phyloP scores from a whole-genome alignment of 495 filamentous ascomycete genomes.

The Penicillium paxilli region DNA sequence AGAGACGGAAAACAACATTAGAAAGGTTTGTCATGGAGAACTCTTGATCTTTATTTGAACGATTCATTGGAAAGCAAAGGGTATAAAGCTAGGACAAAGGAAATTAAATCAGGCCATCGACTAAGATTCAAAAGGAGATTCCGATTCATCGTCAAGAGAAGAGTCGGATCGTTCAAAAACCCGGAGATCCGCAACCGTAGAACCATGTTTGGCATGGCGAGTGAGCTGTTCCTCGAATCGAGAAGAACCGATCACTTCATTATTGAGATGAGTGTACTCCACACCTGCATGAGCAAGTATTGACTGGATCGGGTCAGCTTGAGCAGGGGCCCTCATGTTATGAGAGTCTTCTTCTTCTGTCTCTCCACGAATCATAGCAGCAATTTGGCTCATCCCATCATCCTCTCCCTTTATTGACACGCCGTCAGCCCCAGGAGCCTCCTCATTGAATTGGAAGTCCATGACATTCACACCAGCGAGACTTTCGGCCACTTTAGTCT shows the following conservation, averaged over 20 bases:
- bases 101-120: not conserved
- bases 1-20: too few species aligned
- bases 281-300: slow-evolving; percentile 89
- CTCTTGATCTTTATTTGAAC: slow-evolving; percentile 2
- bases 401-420: slow-evolving; percentile 31
- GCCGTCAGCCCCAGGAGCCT: slow-evolving; percentile 37
- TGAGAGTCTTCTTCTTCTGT: slow-evolving; percentile 31
- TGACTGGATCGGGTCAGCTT: slow-evolving; percentile 79
- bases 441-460: slow-evolving; percentile 67
- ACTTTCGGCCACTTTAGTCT: slow-evolving; percentile 94
- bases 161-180: slow-evolving; percentile 44
- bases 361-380: slow-evolving; percentile 64
- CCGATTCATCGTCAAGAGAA: not conserved
- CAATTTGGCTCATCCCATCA: slow-evolving; percentile 75
- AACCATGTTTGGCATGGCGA: slow-evolving; percentile 66
- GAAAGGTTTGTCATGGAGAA: not conserved
- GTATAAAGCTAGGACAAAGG: not conserved
- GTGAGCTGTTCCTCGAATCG: slow-evolving; percentile 80
- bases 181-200: slow-evolving; percentile 44
- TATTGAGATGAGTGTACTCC: slow-evolving; percentile 94
- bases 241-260: slow-evolving; percentile 89
- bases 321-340: slow-evolving; percentile 21
- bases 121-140: not conserved
- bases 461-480: slow-evolving; percentile 79
- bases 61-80: slow-evolving; percentile 6